Evolutionary conservation across 805 yeast species (phyloP), one percentile per base, ranked within the genome.

Genomic region (Metschnikowia borealis): DNA sequence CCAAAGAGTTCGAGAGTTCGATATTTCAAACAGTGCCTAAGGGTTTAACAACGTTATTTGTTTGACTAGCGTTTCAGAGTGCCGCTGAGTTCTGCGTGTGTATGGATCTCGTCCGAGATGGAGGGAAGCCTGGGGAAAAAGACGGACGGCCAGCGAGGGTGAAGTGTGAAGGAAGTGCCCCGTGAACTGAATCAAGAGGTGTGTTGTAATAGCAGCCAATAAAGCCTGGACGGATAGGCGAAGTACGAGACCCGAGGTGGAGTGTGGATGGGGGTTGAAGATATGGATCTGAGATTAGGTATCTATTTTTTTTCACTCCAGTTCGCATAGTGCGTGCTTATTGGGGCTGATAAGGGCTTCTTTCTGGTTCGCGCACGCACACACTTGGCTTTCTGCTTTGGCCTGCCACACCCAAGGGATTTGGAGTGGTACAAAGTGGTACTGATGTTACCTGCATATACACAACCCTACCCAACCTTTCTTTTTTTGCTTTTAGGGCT

Each of bases 161-260:
- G 31, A 5, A 18, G 20, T 18, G 20, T 2, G 20, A 3, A 18
- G 20, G 45, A 42, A 14, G 29, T 15, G 34, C 61, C 59, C 52
- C 61, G 58, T 54, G 61, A 57, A 57, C 55, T 42, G 38, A 54
- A 54, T 57, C 59, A 54, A 47, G 60, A 55, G 57, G 53, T 32
- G 21, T 48, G 43, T 23, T 23, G 34, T 32, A 32, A 13, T 18
- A 39, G 14, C 14, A 18, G 29, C 23, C 37, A n/a, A 18, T 8
- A 23, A 17, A 14, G 34, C 47, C 23, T 21, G 38, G 29, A 21
- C 34, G 35, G 39, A 32, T 26, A 14, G 15, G 26, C 20, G 10
- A 13, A 10, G 31, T 17, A 45, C 20, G 17, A 11, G 37, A 32
- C 29, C 37, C 33, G 44, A 13, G 10, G 17, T 35, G 21, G 39